Base-by-base conservation (phyloP, 106 monocot species). In the Dendrobium officinale region DNA sequence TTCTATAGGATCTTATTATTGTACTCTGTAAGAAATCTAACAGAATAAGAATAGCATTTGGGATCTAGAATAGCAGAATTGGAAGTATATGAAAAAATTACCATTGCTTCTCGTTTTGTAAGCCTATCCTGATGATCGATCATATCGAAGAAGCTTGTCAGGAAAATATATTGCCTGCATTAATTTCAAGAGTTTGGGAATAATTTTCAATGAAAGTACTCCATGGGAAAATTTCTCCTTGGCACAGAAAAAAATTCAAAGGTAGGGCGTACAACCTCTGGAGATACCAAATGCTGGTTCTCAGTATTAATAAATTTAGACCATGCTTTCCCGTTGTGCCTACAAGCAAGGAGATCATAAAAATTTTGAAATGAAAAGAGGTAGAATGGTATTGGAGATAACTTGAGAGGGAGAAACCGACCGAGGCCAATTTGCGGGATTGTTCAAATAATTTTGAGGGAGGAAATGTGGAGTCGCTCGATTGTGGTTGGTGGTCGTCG, bases 301-400 rank as follows among this genome's bases (percentile, higher is more conserved):
- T 95, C 93, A 27, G 87, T 79, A 89, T 89, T 95, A n/a, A 95
- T 89, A 82, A 93, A 95, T 55, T 89, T 89, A 42, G 91, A 85
- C 95, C 95, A 95, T n/a, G 87, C 93, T 80, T 95, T 95, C 82
- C 95, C 88, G 82, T 89, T 89, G 78, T 95, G 95, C 85, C 95
- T 95, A 86, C 54, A 84, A 13, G 79, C 61, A 78, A 24, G 27
- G 27, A 27, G 27, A 27, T 27, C 27, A 27, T 27, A 27, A 0
- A 27, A 27, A 27, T 27, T 27, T 27, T 27, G 0, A 27, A 27
- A 27, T 27, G 27, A 27, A 27, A 27, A 0, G 0, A 0, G 27
- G 0, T n/a, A 27, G 27, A 27, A 27, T 27, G 27, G 27, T 27
- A 27, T 27, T 27, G 0, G 27, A 27, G 27, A 27, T 27, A 27